phyloP scores from a whole-genome alignment of 164 flowering plant species.

The Cinnamomum micranthum region DNA sequence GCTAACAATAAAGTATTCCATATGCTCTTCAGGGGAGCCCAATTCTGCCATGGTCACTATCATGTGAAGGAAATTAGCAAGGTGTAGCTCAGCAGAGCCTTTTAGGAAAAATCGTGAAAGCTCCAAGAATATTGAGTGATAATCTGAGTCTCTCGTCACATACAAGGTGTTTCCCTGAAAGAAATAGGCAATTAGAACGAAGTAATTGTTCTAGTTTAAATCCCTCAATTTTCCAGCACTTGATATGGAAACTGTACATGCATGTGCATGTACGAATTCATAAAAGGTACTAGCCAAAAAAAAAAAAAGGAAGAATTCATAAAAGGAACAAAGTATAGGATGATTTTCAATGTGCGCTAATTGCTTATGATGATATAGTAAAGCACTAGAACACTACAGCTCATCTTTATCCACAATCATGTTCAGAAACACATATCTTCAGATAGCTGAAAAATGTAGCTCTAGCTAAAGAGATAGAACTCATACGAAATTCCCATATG shows the following conservation, averaged over 20 bases:
- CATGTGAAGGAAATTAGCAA: slow-evolving; percentile 97
- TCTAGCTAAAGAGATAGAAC: too few relatives aligned
- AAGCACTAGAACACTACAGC: too few relatives aligned
- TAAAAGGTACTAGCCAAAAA: too few relatives aligned
- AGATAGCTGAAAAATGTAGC: too few relatives aligned
- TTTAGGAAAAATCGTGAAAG: slow-evolving; percentile 62
- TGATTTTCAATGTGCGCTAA: background rate
- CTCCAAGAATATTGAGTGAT: slow-evolving; percentile 78
- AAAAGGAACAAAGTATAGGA: background rate
- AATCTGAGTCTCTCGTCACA: slow-evolving; percentile 49
- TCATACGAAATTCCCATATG: too few relatives aligned
- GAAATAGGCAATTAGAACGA: background rate
- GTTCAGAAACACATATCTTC: too few relatives aligned
- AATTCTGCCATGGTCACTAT: slow-evolving; percentile 82
- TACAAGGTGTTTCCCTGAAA: slow-evolving; percentile 68
- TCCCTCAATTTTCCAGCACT: background rate
- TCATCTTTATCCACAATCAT: too few relatives aligned
- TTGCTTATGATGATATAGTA: too few relatives aligned
- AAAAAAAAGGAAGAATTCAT: background rate
- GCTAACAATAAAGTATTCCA: slow-evolving; percentile 60
- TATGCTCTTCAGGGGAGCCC: slow-evolving; percentile 69
- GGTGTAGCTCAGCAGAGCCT: slow-evolving; percentile 56
- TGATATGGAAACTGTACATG: background rate
- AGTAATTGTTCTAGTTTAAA: background rate
- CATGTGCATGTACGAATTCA: background rate